These are phyloP conservation scores for Aspergillus transmontanensis DNA, from an alignment of 2,329 filamentous ascomycete species.

Conservation along the genomic window DNA sequence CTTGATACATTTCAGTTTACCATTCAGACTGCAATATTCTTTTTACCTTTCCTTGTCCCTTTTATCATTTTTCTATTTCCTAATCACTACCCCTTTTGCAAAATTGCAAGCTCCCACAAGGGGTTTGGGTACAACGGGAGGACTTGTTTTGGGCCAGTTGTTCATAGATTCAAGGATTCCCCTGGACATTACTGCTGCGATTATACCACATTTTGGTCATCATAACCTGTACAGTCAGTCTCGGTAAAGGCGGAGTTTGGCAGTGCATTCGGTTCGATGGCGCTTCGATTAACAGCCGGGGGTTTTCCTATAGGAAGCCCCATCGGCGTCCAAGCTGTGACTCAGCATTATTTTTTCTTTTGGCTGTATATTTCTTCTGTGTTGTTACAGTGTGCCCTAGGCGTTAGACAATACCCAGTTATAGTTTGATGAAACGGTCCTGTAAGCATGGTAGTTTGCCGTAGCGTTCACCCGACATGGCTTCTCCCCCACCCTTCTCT, in stretches of 20 bases:
- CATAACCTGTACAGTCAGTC: slow-evolving; percentile 14
- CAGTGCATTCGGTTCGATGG: slow-evolving; percentile 17
- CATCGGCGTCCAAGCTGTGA: slow-evolving; percentile 41
- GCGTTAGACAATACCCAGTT: slow-evolving; percentile 41
- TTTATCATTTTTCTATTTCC: slow-evolving; percentile 6
- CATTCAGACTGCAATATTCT: slow-evolving; percentile 17
- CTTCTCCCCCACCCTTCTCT: background rate
- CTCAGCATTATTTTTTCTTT: slow-evolving; percentile 33
- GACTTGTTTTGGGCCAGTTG: slow-evolving; percentile 14
- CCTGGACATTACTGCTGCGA: slow-evolving; percentile 2
- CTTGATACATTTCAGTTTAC: slow-evolving; percentile 17
- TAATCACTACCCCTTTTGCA: slow-evolving; percentile 11
- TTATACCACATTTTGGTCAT: slow-evolving; percentile 3
- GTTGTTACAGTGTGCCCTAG: slow-evolving; percentile 26
- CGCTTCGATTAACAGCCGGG: slow-evolving; percentile 20
- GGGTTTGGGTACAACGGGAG: slow-evolving; percentile 8
- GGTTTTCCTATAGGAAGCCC: slow-evolving; percentile 4
- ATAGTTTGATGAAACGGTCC: slow-evolving; percentile 16
- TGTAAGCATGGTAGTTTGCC: slow-evolving; percentile 6
- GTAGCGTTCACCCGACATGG: background rate
- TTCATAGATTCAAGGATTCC: slow-evolving; percentile 19
- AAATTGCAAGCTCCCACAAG: background rate
- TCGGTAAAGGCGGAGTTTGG: slow-evolving; percentile 15
- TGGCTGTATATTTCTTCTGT: slow-evolving; percentile 25
- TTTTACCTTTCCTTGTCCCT: slow-evolving; percentile 11